Evolutionary conservation across 2,329 filamentous ascomycete species (phyloP), one percentile per base, ranked within the genome.

Genomic region (Immersiporthe knoxdaviesiana): DNA sequence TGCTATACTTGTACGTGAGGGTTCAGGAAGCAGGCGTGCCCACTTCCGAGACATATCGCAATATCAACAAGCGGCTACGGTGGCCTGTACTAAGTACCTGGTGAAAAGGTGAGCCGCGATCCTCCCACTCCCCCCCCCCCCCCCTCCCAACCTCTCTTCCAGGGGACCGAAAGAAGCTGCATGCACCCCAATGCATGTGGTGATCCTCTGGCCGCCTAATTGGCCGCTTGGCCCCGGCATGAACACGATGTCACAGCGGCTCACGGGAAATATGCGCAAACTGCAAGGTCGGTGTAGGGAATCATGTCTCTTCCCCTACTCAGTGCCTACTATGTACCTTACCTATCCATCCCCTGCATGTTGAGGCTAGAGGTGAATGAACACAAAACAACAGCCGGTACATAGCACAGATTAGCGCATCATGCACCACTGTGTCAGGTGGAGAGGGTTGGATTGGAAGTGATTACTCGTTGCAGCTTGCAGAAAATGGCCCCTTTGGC

Each of bases 291-390:
- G 14, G 62, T 37, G 62, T 64, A 35, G 35, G 35, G 35, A 35
- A 35, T 35, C n/a, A n/a, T n/a, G n/a, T n/a, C n/a, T n/a, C n/a
- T n/a, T n/a, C n/a, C n/a, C n/a, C n/a, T n/a, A n/a, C n/a, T n/a
- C n/a, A n/a, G n/a, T n/a, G n/a, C n/a, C n/a, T n/a, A n/a, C n/a
- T n/a, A n/a, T n/a, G n/a, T n/a, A n/a, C n/a, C n/a, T n/a, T n/a
- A n/a, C 11, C 37, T 73, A 76, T 52, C 76, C 75, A 21, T 72
- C 75, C 54, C 75, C 75, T 27, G 71, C 72, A n/a, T n/a, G 35
- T 4, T 35, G 8, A 56, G 52, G 24, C 50, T 56, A 30, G 52
- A 56, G 5, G 27, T 14, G 27, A 56, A 56, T 56, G 52, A 32
- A 56, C 52, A n/a, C n/a, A n/a, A n/a, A 56, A 30, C 52, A 32